A percentile compares a stretch with the other conserved stretches of the same genome.
Evolutionary conservation across 2,329 filamentous ascomycete species (phyloP).

Genomic region (Endocalyx cinctus): DNA sequence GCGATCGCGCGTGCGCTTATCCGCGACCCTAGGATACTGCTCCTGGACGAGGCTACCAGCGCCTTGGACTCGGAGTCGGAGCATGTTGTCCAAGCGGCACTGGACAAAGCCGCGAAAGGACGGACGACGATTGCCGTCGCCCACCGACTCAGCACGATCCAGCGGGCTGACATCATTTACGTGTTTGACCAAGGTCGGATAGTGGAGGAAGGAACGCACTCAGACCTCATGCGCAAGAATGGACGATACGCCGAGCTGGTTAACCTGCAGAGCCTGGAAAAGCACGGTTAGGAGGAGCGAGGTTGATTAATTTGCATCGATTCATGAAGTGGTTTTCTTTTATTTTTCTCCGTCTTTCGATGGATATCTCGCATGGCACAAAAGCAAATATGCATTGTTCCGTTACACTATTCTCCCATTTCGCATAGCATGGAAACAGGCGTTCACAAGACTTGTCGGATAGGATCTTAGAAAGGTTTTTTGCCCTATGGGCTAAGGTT

Average conservation of each 20-base stretch:
- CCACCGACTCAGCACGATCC: slow-evolving; percentile 86
- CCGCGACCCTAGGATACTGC: slow-evolving; percentile 81
- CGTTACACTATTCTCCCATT: no score
- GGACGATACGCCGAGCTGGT: slow-evolving; percentile 76
- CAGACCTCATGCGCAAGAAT: slow-evolving; percentile 63
- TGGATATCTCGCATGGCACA: no score
- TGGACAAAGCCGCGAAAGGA: slow-evolving; percentile 77
- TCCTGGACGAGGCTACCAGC: slow-evolving; percentile 77
- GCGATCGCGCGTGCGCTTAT: slow-evolving; percentile 89
- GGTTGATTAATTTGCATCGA: no score
- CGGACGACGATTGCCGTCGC: slow-evolving; percentile 92
- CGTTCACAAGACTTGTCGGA: no score
- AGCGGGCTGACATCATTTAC: slow-evolving; percentile 91
- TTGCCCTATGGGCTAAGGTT: no score
- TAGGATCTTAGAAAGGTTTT: no score
- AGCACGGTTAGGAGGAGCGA: slow-evolving; percentile 36
- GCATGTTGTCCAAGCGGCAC: slow-evolving; percentile 73
- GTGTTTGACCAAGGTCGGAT: slow-evolving; percentile 90
- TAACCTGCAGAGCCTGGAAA: slow-evolving; percentile 72
- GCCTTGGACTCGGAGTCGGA: slow-evolving; percentile 74
- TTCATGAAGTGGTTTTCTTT: no score
- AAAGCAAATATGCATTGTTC: no score
- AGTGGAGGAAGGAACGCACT: slow-evolving; percentile 79
- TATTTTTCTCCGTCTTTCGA: no score
- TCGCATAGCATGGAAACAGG: no score